These are phyloP conservation scores for Maudiozyma humilis DNA, from an alignment of 1,139 yeast genomes.

Conservation along the genomic window DNA sequence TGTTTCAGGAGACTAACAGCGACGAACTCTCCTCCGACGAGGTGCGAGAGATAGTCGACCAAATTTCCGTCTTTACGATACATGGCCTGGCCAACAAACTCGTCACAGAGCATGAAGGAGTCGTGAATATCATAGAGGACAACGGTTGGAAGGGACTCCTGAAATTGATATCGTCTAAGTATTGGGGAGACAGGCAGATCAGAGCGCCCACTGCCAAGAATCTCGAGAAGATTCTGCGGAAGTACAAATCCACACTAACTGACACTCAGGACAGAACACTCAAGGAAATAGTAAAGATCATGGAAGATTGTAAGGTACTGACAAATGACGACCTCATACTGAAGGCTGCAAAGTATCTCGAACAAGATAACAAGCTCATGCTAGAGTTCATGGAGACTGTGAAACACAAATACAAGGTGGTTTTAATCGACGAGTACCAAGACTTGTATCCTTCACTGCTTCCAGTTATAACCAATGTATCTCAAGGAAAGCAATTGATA, in stretches of 20 bases:
- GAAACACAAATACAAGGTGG: constrained; percentile 29
- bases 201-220: constrained; percentile 27
- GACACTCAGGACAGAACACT: constrained; percentile 10
- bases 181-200: constrained; percentile 12
- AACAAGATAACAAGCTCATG: constrained; percentile 5
- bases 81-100: constrained; percentile 52
- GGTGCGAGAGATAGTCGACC: constrained; percentile 25
- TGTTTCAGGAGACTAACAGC: constrained; percentile 31
- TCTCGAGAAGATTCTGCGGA: constrained; percentile 34
- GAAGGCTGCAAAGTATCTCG: constrained; percentile 27
- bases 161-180: constrained; percentile 21
- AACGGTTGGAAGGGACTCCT: constrained; percentile 42
- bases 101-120: constrained; percentile 35
- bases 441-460: constrained; percentile 53
- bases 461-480: constrained; percentile 37
- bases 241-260: constrained; percentile 25
- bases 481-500: constrained; percentile 43
- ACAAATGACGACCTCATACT: constrained; percentile 38
- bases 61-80: constrained; percentile 47
- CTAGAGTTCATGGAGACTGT: constrained; percentile 12
- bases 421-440: constrained; percentile 70
- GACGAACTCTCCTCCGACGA: constrained; percentile 9
- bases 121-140: constrained; percentile 41
- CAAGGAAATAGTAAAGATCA: constrained; percentile 25
- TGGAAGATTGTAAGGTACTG: constrained; percentile 33